These are phyloP conservation scores for Bidens hawaiensis DNA, from an alignment of 140 eudicot genomes.

Conservation along the genomic window DNA sequence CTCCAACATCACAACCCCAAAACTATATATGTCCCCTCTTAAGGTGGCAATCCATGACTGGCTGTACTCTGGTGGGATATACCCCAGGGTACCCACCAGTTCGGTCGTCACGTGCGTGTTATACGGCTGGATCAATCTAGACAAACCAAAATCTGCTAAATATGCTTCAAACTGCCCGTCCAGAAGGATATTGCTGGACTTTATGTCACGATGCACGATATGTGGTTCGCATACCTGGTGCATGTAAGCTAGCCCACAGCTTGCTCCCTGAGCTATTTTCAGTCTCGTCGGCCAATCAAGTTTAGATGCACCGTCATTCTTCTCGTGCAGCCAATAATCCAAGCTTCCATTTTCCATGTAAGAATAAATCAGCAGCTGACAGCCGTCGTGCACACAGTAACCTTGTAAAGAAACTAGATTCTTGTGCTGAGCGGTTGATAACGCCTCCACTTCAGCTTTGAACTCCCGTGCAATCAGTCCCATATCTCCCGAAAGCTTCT, in stretches of 20 bases:
- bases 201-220: constrained; percentile 76
- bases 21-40: constrained; percentile 73
- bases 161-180: constrained; percentile 66
- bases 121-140: constrained; percentile 63
- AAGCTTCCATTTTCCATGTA: constrained; percentile 18
- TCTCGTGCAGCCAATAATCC: constrained; percentile 63
- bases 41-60: constrained; percentile 68
- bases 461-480: constrained; percentile 11
- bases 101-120: constrained; percentile 75
- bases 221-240: constrained; percentile 68
- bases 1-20: constrained; percentile 72
- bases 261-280: constrained; percentile 47
- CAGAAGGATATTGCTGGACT: constrained; percentile 70
- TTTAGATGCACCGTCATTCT: constrained; percentile 43
- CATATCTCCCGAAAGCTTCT: not conserved
- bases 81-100: constrained; percentile 70
- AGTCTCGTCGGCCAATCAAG: constrained; percentile 59
- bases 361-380: constrained; percentile 44
- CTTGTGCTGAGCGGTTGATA: constrained; percentile 61
- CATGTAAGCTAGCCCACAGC: constrained; percentile 69
- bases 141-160: constrained; percentile 68
- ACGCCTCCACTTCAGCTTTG: constrained; percentile 29
- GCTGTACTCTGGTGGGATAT: constrained; percentile 72
- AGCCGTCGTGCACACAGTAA: constrained; percentile 53
- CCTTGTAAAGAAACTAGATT: constrained; percentile 62